These are phyloP conservation scores for Laetiporus sulphureus DNA, from an alignment of 1,284 basidiomycete genomes.

Conservation along the genomic window DNA sequence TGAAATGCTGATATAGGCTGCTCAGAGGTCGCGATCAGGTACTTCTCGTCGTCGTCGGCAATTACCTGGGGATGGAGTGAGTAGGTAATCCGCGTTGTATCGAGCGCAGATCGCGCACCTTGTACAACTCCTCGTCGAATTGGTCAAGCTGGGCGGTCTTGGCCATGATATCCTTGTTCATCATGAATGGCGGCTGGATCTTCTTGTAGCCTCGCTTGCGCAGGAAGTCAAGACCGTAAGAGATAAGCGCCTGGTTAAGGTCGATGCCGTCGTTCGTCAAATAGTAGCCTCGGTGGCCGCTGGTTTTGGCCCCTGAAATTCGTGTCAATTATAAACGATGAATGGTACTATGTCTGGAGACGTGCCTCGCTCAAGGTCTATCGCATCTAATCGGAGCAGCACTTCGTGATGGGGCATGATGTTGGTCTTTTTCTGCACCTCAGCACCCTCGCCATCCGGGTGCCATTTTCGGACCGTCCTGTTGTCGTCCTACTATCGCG, in stretches of 20 bases:
- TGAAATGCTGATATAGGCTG: slow-evolving; percentile 97
- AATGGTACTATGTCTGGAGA: neutral
- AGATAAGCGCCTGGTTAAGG: slow-evolving; percentile 94
- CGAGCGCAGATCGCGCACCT: slow-evolving; percentile 39
- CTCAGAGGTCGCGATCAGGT: slow-evolving; percentile 97
- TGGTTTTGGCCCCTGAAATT: slow-evolving; percentile 75
- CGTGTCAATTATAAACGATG: neutral
- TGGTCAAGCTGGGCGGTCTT: slow-evolving; percentile 97
- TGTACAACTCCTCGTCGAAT: slow-evolving; percentile 98
- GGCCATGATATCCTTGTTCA: slow-evolving; percentile 96
- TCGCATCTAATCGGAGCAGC: slow-evolving; percentile 86
- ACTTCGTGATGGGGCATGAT: slow-evolving; percentile 98
- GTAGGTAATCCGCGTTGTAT: neutral
- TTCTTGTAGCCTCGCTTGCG: slow-evolving; percentile 84
- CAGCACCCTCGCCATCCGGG: slow-evolving; percentile 69
- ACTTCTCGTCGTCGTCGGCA: slow-evolving; percentile 93
- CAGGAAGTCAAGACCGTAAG: slow-evolving; percentile 93
- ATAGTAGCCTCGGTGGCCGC: slow-evolving; percentile 96
- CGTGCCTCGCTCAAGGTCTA: slow-evolving; percentile 91
- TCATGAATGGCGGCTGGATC: slow-evolving; percentile 96
- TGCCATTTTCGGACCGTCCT: slow-evolving; percentile 78
- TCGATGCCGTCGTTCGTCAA: slow-evolving; percentile 94
- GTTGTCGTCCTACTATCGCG: slow-evolving; percentile 77
- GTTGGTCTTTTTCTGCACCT: slow-evolving; percentile 54
- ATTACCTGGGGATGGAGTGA: slow-evolving; percentile 50